Evolutionary conservation across 352 stramenopile genomes (phyloP), one percentile per base, ranked within the genome.

Genomic region (Thalassiosira mediterranea): DNA sequence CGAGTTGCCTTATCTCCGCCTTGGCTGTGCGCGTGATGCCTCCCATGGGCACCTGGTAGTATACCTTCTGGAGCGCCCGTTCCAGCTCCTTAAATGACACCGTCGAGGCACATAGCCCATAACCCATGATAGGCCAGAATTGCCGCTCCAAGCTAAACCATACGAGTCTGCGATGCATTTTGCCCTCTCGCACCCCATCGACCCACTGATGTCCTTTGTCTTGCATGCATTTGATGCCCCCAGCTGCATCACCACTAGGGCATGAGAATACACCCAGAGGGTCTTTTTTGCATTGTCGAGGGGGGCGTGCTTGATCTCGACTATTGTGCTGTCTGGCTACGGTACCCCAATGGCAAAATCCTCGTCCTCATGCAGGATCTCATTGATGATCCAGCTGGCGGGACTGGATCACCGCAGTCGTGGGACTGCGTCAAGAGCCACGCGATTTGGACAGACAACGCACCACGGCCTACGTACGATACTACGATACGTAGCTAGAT

Each of bases 71-170:
- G 0, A 59, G 26, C 11, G 7, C 7, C 4, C 32, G 7, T 15
- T 40, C 19, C 3, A 67, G 8, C 17, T 64, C 34, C 10, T 2
- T 1, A 26, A 21, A 32, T 1, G 21, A 28, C 3, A 26, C 47
- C 17, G 19, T 29, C 23, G 17, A 29, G 5, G 5, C 46, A 26
- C 67, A 49, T 1, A 76, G 21, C 1, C 67, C 67, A 40, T 65
- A 42, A 76, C 13, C 34, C 34, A 42, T 13, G 7, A 42, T 42
- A 13, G 7, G 38, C 65, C 65, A 75, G 32, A 75, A 46, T 25
- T 67, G 53, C 8, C 7, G n/a, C n/a, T 75, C 56, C 53, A 75
- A 4, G 7, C 28, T n/a, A 23, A 67, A 66, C 65, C 65, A 75
- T 5, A 67, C 19, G 19, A 42, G 28, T n/a, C 63, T n/a, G 1